Evolutionary conservation across 139 green algal species (phyloP).

Genomic region (Tetradesmus lagerheimii): DNA sequence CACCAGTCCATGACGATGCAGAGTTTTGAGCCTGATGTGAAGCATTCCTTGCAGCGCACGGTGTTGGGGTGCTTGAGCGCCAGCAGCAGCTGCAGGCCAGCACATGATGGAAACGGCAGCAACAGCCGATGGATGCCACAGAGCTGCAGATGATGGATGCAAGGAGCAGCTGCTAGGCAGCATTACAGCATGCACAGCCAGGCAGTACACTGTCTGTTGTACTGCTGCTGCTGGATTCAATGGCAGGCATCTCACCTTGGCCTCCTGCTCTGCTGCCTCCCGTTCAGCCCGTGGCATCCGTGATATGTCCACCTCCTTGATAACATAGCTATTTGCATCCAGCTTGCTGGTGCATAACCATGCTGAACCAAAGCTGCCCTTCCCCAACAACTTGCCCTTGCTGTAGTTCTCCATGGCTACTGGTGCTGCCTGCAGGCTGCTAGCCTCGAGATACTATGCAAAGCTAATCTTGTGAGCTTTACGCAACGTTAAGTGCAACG

Average conservation of each 20-base stretch:
- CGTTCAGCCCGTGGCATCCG: constrained; percentile 71
- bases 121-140: not conserved
- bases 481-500: too few relatives aligned
- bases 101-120: not conserved
- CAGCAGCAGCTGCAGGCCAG: constrained; percentile 72
- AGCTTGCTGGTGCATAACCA: constrained; percentile 66
- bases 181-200: not conserved
- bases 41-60: constrained; percentile 75
- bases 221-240: not conserved
- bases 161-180: not conserved
- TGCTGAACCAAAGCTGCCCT: constrained; percentile 75
- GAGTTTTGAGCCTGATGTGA: constrained; percentile 69
- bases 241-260: constrained; percentile 58
- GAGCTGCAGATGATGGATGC: not conserved
- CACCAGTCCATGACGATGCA: constrained; percentile 86
- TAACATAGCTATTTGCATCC: constrained; percentile 78
- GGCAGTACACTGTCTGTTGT: not conserved
- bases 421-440: not conserved
- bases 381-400: constrained; percentile 69
- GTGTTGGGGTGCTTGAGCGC: constrained; percentile 80
- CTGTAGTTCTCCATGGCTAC: constrained; percentile 63
- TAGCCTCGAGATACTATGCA: not conserved
- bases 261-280: constrained; percentile 73
- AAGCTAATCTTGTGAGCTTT: too few relatives aligned
- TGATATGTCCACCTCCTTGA: constrained; percentile 84